Evolutionary conservation across 345 rosid genomes (phyloP).

Genomic region (Leavenworthia alabamica): DNA sequence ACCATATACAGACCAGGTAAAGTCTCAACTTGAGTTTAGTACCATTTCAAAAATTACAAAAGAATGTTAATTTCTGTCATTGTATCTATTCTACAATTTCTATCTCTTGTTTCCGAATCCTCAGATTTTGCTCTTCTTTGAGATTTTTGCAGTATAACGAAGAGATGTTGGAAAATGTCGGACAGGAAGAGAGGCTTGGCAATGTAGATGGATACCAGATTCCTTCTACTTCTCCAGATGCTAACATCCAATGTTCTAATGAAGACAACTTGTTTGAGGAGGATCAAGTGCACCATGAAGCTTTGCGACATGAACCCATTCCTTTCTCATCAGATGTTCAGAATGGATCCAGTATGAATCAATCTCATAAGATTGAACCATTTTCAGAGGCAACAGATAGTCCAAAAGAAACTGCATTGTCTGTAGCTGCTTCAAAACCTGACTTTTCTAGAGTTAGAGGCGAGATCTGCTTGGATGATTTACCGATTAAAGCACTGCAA

Average conservation of each 20-base stretch:
- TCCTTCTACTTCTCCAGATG: slow-evolving; percentile 42
- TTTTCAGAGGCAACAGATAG: slow-evolving; percentile 38
- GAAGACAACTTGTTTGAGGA: slow-evolving; percentile 35
- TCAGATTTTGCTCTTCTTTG: slow-evolving; percentile 1
- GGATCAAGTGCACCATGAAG: slow-evolving; percentile 44
- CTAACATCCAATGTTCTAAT: slow-evolving; percentile 36
- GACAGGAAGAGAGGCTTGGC: slow-evolving; percentile 13
- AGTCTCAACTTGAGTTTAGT: slow-evolving; percentile 49
- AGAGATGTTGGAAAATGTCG: slow-evolving; percentile 34
- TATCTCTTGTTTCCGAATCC: not conserved
- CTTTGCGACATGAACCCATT: slow-evolving; percentile 45
- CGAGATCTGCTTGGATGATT: slow-evolving; percentile 68
- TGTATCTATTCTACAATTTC: not conserved
- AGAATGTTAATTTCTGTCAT: not conserved
- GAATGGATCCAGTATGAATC: slow-evolving; percentile 30
- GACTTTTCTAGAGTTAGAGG: slow-evolving; percentile 68
- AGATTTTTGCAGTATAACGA: slow-evolving; percentile 36
- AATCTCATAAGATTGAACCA: slow-evolving; percentile 34
- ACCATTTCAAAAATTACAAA: not conserved
- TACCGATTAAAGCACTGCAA: slow-evolving; percentile 88
- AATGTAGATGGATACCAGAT: slow-evolving; percentile 36
- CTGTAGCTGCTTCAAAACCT: slow-evolving; percentile 33
- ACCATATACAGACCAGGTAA: slow-evolving; percentile 40
- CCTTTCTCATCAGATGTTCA: slow-evolving; percentile 24
- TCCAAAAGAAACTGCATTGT: slow-evolving; percentile 36